Evolutionary conservation across 2,329 filamentous ascomycete genomes (phyloP).

Genomic region (Verticillium longisporum): DNA sequence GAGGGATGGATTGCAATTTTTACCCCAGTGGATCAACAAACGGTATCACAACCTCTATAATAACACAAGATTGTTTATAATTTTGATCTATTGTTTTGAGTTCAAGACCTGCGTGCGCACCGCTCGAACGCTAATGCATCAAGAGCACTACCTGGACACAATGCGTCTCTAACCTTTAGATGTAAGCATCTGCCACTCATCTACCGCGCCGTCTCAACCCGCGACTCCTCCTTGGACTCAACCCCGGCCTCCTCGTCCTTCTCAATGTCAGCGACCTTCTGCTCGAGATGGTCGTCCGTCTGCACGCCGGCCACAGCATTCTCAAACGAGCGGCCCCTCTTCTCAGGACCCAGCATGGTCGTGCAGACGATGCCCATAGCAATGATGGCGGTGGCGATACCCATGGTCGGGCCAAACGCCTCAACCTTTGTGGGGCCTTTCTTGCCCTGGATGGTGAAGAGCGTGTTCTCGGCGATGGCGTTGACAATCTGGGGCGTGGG

Average conservation of each 20-base stretch:
- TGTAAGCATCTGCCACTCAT: background rate
- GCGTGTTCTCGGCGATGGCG: conserved; percentile 58
- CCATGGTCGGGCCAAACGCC: conserved; percentile 71
- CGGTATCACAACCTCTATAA: too few relatives aligned
- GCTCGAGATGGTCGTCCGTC: conserved; percentile 11
- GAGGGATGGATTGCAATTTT: background rate
- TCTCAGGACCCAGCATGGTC: conserved; percentile 66
- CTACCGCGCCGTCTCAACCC: background rate
- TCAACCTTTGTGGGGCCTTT: conserved; percentile 36
- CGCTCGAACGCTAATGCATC: too few relatives aligned
- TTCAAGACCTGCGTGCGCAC: too few relatives aligned
- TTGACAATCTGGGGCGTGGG: conserved; percentile 74
- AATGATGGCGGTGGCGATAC: conserved; percentile 69
- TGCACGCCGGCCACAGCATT: conserved; percentile 35
- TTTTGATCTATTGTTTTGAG: too few relatives aligned
- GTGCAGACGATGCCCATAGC: conserved; percentile 62
- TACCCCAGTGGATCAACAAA: too few relatives aligned
- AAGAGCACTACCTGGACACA: background rate
- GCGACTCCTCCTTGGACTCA: background rate
- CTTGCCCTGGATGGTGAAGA: conserved; percentile 38
- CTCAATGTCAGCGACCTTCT: conserved; percentile 16
- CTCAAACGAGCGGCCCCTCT: conserved; percentile 64
- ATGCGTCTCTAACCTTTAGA: background rate
- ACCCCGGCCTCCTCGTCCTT: conserved; percentile 15
- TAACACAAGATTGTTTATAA: too few relatives aligned